Conservation (phyloP, 441 rosid species). For the Biscutella laevigata region DNA sequence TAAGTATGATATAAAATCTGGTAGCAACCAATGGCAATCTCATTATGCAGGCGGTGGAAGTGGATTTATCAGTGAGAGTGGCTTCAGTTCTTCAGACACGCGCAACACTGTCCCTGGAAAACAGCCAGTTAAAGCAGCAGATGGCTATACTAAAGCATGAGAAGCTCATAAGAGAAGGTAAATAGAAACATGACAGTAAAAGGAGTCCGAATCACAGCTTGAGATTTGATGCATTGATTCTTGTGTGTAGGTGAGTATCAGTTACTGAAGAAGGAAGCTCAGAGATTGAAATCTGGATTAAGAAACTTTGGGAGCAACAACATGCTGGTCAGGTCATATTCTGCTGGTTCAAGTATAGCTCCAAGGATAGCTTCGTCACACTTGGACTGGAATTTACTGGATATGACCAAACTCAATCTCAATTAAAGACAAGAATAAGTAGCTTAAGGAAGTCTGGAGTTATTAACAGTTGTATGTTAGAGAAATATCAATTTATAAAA, state of each 20-base stretch:
- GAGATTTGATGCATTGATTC: not conserved
- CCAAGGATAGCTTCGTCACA: slow-evolving; percentile 31
- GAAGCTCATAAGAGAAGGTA: slow-evolving; percentile 53
- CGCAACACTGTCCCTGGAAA: slow-evolving; percentile 48
- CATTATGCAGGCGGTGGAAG: slow-evolving; percentile 40
- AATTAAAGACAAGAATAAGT: slow-evolving; percentile 26
- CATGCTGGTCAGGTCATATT: slow-evolving; percentile 27
- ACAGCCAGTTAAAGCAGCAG: slow-evolving; percentile 52
- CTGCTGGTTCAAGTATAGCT: slow-evolving; percentile 25
- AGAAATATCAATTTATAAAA: no score
- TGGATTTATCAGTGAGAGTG: slow-evolving; percentile 49
- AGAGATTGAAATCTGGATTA: slow-evolving; percentile 37
- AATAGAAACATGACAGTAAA: not conserved
- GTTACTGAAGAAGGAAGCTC: slow-evolving; percentile 58
- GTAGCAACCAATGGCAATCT: slow-evolving; percentile 1
- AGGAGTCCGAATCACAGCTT: not conserved
- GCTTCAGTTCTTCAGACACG: slow-evolving; percentile 50
- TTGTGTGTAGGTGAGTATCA: slow-evolving; percentile 39
- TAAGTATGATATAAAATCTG: not conserved
- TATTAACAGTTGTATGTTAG: slow-evolving; percentile 9
- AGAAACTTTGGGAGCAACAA: slow-evolving; percentile 27
- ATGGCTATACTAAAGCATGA: slow-evolving; percentile 43
- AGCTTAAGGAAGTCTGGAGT: not conserved
- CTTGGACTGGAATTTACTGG: slow-evolving; percentile 44
- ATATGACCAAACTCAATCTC: slow-evolving; percentile 48